Evolutionary conservation across 352 stramenopile species (phyloP).

Genomic region (Phytophthora fragariae): DNA sequence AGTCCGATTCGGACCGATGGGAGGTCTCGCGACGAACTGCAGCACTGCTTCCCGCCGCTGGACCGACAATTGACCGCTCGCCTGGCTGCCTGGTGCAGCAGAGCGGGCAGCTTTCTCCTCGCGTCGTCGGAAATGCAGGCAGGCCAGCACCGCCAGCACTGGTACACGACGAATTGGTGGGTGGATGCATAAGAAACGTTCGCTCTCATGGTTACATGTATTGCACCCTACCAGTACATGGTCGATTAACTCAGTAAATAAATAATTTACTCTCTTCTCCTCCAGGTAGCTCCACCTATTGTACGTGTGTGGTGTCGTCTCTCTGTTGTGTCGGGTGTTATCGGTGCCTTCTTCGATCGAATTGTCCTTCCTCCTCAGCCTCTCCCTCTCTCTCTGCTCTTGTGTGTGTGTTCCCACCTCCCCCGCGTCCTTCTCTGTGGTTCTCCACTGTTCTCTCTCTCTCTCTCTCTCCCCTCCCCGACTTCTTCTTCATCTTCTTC

Average conservation of each 20-base stretch:
- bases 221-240: conserved; percentile 33
- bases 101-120: conserved; percentile 27
- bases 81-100: conserved; percentile 25
- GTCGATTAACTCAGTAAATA: conserved; percentile 53
- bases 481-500: background rate
- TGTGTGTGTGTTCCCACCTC: conserved; percentile 12
- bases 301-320: conserved; percentile 45
- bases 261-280: conserved; percentile 46
- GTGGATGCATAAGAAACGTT: background rate
- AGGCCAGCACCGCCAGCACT: background rate
- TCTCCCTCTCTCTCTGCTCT: conserved; percentile 15
- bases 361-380: conserved; percentile 3
- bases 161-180: conserved; percentile 7
- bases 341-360: conserved; percentile 34
- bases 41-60: conserved; percentile 6
- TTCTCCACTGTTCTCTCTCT: conserved; percentile 2
- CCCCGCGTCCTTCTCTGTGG: conserved; percentile 3
- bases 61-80: conserved; percentile 26
- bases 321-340: conserved; percentile 28
- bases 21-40: background rate
- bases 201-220: conserved; percentile 34
- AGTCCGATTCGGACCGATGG: too few species aligned
- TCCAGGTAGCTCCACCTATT: conserved; percentile 38
- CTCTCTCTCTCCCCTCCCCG: conserved; percentile 3
- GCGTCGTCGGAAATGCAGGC: conserved; percentile 15